Evolutionary conservation across 1,284 basidiomycete genomes (phyloP), one percentile per base, ranked within the genome.

Genomic region (Rhodotorula sp.): DNA sequence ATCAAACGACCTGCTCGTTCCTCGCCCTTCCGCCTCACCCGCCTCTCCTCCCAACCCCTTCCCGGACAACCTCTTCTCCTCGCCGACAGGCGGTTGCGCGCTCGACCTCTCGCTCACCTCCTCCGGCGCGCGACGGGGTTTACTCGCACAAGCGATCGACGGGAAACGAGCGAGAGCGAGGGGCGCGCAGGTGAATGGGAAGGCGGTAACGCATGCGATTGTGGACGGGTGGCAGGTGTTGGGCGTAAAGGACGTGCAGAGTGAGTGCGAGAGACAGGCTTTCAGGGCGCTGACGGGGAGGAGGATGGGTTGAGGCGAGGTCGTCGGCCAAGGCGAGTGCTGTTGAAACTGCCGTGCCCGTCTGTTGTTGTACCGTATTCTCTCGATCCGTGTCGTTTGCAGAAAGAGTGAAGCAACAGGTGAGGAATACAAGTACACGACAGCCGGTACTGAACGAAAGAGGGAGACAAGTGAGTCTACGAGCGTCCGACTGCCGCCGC

Each of bases 271-370:
- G 36, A 53, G 66, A 44, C 73, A 70, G 59, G 73, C 73, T 36
- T 74, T 74, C 54, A 48, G 68, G 47, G 73, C 73, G 11, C n/a
- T 74, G 54, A 74, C 73, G 22, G 73, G 73, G 19, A 58, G 73
- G 52, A 62, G 69, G 49, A 62, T 73, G 64, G 52, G 68, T 11
- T 73, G 60, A 63, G 47, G 3, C 8, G 13, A 4, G 6, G 36
- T 9, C 13, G 17, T 27, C 29, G 27, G 48, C 34, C 13, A 13
- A 51, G 49, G 36, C 36, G n/a, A 56, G 36, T 44, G 44, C 36
- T 56, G 36, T 36, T 36, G 54, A 36, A 55, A 19, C 10, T 27
- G 32, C 24, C 7, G 36, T 27, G 24, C 19, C 36, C 36, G 8
- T 6, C 13, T 32, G 30, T 30, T 22, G 11, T 54, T 32, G 24